These are phyloP conservation scores for Schizochytrium sp. DNA, from an alignment of 108 stramenopile genomes.

Conservation along the genomic window DNA sequence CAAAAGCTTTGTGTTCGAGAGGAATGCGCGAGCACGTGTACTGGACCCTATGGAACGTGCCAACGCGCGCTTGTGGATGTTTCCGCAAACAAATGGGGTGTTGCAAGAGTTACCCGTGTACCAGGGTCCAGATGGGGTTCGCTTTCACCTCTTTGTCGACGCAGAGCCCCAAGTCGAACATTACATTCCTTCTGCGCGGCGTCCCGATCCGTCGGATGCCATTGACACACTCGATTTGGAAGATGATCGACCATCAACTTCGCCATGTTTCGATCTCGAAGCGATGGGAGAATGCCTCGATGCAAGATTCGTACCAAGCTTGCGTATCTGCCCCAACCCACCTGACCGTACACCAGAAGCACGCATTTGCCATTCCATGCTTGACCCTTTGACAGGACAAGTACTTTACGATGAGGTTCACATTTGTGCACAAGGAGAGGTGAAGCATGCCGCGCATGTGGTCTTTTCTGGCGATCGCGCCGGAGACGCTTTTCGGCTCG, in stretches of 20 bases:
- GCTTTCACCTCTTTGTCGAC: neutral
- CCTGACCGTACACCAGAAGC: neutral
- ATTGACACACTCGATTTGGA: neutral
- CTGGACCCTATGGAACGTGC: neutral
- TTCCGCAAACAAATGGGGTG: neutral
- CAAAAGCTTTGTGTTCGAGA: neutral
- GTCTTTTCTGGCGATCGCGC: neutral
- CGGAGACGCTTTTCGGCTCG: neutral
- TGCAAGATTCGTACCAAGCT: neutral
- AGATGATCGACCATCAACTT: neutral
- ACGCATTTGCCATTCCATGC: neutral
- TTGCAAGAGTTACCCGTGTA: neutral
- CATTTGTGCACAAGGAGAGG: neutral
- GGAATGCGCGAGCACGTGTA: neutral
- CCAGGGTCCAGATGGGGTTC: neutral
- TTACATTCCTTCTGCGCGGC: neutral
- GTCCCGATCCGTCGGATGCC: neutral
- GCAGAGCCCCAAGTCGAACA: neutral
- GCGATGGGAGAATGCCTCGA: neutral
- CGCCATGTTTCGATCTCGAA: neutral
- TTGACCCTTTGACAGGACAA: neutral
- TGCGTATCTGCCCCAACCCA: neutral
- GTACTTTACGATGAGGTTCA: neutral
- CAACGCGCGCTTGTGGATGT: neutral
- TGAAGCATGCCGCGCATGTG: neutral